These are phyloP conservation scores for Umbelopsis vinacea DNA, from an alignment of 192 early-diverging fungal genomes.

Conservation along the genomic window DNA sequence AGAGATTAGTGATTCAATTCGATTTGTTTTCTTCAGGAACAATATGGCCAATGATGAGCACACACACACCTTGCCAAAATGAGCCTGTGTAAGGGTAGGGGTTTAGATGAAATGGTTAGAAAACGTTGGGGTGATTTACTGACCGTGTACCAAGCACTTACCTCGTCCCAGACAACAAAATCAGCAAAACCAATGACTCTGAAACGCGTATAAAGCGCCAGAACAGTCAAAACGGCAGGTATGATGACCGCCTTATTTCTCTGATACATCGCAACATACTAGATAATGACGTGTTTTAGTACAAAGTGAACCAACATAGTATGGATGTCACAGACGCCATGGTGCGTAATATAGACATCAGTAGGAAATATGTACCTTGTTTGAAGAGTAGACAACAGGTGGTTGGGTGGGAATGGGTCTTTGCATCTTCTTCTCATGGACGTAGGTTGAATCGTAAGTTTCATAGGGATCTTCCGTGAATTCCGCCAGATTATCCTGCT, in stretches of 20 bases:
- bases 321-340: not conserved
- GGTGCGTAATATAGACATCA: not conserved
- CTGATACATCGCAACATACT: constrained; percentile 46
- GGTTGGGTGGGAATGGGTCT: constrained; percentile 32
- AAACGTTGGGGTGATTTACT: too few relatives aligned
- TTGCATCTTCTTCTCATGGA: constrained; percentile 20
- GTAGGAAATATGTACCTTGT: constrained; percentile 43
- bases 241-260: constrained; percentile 55
- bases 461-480: not conserved
- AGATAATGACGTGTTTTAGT: constrained; percentile 21
- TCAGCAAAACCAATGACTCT: constrained; percentile 61
- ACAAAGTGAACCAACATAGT: not conserved
- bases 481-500: constrained; percentile 8
- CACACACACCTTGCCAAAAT: constrained; percentile 59
- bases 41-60: not conserved
- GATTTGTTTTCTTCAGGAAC: too few relatives aligned
- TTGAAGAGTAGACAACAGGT: constrained; percentile 45
- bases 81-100: constrained; percentile 42
- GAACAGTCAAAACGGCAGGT: constrained; percentile 57
- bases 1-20: not conserved
- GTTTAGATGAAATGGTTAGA: not conserved
- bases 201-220: constrained; percentile 70
- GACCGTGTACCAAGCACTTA: constrained; percentile 37
- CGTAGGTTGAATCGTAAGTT: not conserved
- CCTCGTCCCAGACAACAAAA: constrained; percentile 80